These are phyloP conservation scores for Phytophthora hybrid DNA, from an alignment of 352 stramenopile species.

Conservation along the genomic window DNA sequence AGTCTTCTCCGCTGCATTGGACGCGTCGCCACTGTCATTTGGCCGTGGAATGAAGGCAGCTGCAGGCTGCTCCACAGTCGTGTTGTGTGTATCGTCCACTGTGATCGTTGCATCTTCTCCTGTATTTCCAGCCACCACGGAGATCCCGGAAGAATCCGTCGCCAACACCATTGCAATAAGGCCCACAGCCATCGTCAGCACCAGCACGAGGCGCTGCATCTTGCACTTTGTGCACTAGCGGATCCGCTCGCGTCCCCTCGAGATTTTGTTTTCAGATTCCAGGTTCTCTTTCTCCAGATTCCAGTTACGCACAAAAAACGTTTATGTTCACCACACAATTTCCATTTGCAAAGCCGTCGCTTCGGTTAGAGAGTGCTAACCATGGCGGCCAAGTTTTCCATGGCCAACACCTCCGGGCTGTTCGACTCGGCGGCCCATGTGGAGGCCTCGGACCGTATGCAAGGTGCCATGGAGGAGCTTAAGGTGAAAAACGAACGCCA, in stretches of 20 bases:
- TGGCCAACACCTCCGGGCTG: slow-evolving; percentile 76
- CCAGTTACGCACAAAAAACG: neutral
- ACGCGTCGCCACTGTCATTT: neutral
- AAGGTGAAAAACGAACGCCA: slow-evolving; percentile 66
- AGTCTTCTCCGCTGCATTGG: neutral
- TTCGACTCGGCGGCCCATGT: slow-evolving; percentile 77
- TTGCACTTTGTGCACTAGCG: slow-evolving; percentile 6
- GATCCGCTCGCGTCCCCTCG: slow-evolving; percentile 8
- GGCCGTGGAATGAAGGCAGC: slow-evolving; percentile 21
- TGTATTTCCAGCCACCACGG: neutral
- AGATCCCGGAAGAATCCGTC: slow-evolving; percentile 13
- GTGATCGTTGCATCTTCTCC: slow-evolving; percentile 1
- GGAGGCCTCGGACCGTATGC: slow-evolving; percentile 79
- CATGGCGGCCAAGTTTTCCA: slow-evolving; percentile 86
- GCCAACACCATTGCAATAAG: slow-evolving; percentile 6
- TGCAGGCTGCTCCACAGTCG: slow-evolving; percentile 24
- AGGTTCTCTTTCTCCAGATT: neutral
- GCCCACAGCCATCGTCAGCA: slow-evolving; percentile 5
- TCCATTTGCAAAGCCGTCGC: neutral
- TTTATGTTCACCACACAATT: neutral
- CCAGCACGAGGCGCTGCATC: slow-evolving; percentile 16
- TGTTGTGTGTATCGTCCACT: slow-evolving; percentile 20
- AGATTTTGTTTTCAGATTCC: neutral
- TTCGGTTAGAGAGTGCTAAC: slow-evolving; percentile 6
- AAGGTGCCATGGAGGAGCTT: slow-evolving; percentile 75